Conservation (phyloP, 192 early-diverging fungal species). For the Mortierella alpina region DNA sequence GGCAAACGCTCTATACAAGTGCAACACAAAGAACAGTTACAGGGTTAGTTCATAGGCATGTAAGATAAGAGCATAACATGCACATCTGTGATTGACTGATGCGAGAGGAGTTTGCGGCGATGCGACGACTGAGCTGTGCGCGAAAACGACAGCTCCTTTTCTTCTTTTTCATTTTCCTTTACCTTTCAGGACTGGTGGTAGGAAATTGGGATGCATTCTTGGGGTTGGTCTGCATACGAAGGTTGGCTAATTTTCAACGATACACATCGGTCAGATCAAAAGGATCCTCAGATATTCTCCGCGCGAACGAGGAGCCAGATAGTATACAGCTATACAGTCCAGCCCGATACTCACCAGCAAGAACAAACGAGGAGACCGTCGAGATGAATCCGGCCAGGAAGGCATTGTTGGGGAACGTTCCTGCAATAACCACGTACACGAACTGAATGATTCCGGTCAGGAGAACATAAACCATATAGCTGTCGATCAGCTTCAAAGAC, state of each 20-base stretch:
- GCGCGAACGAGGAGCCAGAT: background rate
- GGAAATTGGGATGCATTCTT: conserved; percentile 77
- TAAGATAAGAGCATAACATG: background rate
- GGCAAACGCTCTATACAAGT: conserved; percentile 81
- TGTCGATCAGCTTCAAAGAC: conserved; percentile 90
- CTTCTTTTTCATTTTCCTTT: background rate
- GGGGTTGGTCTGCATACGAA: conserved; percentile 94
- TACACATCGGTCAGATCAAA: background rate
- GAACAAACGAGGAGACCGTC: conserved; percentile 91
- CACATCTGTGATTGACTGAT: background rate
- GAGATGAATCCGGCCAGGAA: conserved; percentile 96
- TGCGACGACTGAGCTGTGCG: no score
- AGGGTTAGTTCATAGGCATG: background rate
- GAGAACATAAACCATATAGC: conserved; percentile 92
- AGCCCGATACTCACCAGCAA: conserved; percentile 68
- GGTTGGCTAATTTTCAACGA: conserved; percentile 70
- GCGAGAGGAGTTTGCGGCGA: no score
- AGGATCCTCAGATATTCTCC: background rate
- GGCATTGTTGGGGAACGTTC: conserved; percentile 98
- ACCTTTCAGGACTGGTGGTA: conserved; percentile 84
- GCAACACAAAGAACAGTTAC: background rate
- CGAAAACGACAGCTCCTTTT: background rate
- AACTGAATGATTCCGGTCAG: conserved; percentile 94
- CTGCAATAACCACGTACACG: conserved; percentile 83
- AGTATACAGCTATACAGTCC: background rate